phyloP scores from a whole-genome alignment of 2,329 filamentous ascomycete genomes.

The Colletotrichum gigasporum region DNA sequence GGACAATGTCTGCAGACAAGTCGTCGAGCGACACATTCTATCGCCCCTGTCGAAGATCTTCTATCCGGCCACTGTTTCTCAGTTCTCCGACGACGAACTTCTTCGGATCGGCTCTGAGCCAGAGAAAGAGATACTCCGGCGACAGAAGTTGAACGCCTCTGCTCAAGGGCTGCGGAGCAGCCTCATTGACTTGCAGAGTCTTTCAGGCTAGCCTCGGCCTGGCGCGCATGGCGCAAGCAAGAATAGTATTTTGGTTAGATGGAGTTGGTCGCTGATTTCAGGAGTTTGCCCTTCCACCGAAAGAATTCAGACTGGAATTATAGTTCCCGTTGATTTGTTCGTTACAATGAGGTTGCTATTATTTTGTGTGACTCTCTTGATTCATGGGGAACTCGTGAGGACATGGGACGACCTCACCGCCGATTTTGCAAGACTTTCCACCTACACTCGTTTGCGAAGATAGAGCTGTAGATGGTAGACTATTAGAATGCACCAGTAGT shows the following conservation, averaged over 20 bases:
- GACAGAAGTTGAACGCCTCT: neutral
- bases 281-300: too few relatives aligned
- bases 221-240: too few relatives aligned
- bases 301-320: too few relatives aligned
- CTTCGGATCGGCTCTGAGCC: constrained; percentile 18
- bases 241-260: too few relatives aligned
- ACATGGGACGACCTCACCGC: too few relatives aligned
- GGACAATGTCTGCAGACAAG: constrained; percentile 36
- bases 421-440: too few relatives aligned
- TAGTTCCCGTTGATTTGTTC: too few relatives aligned
- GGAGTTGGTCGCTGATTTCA: neutral
- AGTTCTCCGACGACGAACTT: constrained; percentile 13
- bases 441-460: neutral
- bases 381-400: too few relatives aligned
- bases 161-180: constrained; percentile 3
- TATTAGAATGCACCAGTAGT: neutral
- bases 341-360: too few relatives aligned
- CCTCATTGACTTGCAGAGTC: constrained; percentile 1
- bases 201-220: neutral
- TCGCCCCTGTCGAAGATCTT: constrained; percentile 17
- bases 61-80: neutral
- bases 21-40: constrained; percentile 35
- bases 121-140: constrained; percentile 1
- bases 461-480: neutral
- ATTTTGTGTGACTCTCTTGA: too few relatives aligned